Conservation (phyloP, 805 yeast species). For the Candida taoyuanica region DNA sequence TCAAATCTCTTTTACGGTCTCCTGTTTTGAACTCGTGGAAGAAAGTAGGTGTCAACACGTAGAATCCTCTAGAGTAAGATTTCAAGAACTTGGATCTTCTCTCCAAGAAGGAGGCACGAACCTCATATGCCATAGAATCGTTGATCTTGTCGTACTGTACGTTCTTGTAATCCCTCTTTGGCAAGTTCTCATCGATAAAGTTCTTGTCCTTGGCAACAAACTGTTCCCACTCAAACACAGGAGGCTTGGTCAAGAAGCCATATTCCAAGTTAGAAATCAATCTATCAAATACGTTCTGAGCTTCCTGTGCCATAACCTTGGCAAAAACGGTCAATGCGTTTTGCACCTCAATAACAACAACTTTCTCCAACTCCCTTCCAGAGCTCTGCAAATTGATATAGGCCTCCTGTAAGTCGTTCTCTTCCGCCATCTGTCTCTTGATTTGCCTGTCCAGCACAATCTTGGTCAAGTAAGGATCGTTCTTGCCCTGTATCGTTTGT, state of each 20-base stretch:
- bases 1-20: constrained; percentile 75
- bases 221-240: constrained; percentile 84
- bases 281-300: constrained; percentile 63
- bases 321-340: constrained; percentile 72
- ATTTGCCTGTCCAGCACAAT: constrained; percentile 70
- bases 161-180: constrained; percentile 57
- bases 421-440: constrained; percentile 73
- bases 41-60: constrained; percentile 82
- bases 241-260: constrained; percentile 72
- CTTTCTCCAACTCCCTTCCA: constrained; percentile 83
- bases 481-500: constrained; percentile 44
- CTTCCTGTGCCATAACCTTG: constrained; percentile 64
- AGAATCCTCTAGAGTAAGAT: constrained; percentile 88
- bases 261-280: constrained; percentile 60
- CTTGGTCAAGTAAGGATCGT: constrained; percentile 82
- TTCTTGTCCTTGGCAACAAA: constrained; percentile 69
- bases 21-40: constrained; percentile 85
- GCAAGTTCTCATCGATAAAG: constrained; percentile 59
- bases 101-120: constrained; percentile 79
- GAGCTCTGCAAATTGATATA: constrained; percentile 81
- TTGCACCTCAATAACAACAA: constrained; percentile 83
- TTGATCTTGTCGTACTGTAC: constrained; percentile 63
- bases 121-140: constrained; percentile 62
- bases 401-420: constrained; percentile 84
- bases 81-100: constrained; percentile 87